These are phyloP conservation scores for Phytopythium kandeliae DNA, from an alignment of 352 stramenopile genomes.

Conservation along the genomic window DNA sequence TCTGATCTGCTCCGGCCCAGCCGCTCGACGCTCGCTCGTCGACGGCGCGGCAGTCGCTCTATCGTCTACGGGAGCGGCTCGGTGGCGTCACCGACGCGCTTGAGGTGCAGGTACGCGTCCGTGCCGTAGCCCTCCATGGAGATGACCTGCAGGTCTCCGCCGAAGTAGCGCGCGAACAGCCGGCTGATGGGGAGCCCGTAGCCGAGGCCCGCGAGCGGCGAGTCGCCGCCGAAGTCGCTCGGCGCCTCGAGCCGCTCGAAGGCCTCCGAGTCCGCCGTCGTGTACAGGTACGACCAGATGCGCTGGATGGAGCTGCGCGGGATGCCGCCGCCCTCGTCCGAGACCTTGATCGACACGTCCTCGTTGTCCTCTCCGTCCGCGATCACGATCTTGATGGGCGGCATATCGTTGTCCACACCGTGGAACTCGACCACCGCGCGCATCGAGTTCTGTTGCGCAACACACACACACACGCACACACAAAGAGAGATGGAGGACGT, in stretches of 20 bases:
- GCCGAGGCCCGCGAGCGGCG: slow-evolving; percentile 92
- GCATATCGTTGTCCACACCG: slow-evolving; percentile 96
- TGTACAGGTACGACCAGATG: slow-evolving; percentile 99
- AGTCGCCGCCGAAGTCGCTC: slow-evolving; percentile 85
- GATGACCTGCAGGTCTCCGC: slow-evolving; percentile 98
- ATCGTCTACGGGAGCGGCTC: slow-evolving; percentile 86
- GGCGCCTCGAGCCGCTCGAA: slow-evolving; percentile 88
- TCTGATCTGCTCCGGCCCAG: too few species aligned
- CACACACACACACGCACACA: neutral
- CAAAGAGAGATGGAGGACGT: too few species aligned
- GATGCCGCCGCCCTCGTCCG: slow-evolving; percentile 99
- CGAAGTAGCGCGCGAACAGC: slow-evolving; percentile 99
- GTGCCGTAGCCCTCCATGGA: slow-evolving; percentile 99
- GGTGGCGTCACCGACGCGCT: slow-evolving; percentile 87
- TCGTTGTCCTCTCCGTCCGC: slow-evolving; percentile 98
- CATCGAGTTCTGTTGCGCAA: slow-evolving; percentile 90
- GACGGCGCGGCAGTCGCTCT: too few species aligned
- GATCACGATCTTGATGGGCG: slow-evolving; percentile 99
- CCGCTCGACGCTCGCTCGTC: too few species aligned
- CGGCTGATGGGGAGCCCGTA: slow-evolving; percentile 95
- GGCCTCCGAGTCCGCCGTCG: slow-evolving; percentile 94
- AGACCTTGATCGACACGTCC: slow-evolving; percentile 99
- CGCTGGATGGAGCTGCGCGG: slow-evolving; percentile 95
- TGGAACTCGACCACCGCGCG: slow-evolving; percentile 97
- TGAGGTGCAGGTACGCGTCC: slow-evolving; percentile 95